These are phyloP conservation scores for Prunus mume DNA, from an alignment of 306 rosid species.

Conservation along the genomic window DNA sequence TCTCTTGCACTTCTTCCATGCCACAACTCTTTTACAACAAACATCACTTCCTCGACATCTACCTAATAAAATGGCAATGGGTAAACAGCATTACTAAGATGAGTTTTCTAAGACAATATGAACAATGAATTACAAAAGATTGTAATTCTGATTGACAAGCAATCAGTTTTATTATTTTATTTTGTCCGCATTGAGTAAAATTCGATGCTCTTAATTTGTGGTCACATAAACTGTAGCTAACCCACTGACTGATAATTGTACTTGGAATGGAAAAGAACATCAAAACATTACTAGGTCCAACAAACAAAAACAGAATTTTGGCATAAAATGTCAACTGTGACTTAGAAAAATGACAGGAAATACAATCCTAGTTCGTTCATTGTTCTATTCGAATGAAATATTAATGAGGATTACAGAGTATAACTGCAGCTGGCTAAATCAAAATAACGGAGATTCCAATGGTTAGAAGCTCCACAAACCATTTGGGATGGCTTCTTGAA, in stretches of 20 bases:
- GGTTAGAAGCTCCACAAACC: not conserved
- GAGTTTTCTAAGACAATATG: not conserved
- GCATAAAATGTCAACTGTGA: not conserved
- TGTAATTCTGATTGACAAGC: not conserved
- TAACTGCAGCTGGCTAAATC: not conserved
- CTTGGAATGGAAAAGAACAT: too few relatives aligned
- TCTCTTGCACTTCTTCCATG: constrained; percentile 93
- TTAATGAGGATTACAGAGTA: not conserved
- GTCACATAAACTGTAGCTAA: too few relatives aligned
- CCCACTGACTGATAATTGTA: too few relatives aligned
- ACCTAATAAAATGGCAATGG: constrained; percentile 46
- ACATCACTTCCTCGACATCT: constrained; percentile 94
- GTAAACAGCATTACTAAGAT: not conserved
- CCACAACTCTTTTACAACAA: constrained; percentile 88
- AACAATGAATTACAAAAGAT: not conserved
- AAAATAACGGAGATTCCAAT: not conserved
- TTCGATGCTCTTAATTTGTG: too few relatives aligned
- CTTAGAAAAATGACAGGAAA: not conserved
- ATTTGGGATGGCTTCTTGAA: not conserved
- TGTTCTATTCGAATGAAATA: not conserved
- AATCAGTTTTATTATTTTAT: not conserved
- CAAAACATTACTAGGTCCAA: not conserved
- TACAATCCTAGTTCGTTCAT: not conserved
- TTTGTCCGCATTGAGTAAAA: not conserved
- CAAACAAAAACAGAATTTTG: not conserved